Evolutionary conservation across 805 yeast species (phyloP).

Genomic region (Clavispora santaluciae): DNA sequence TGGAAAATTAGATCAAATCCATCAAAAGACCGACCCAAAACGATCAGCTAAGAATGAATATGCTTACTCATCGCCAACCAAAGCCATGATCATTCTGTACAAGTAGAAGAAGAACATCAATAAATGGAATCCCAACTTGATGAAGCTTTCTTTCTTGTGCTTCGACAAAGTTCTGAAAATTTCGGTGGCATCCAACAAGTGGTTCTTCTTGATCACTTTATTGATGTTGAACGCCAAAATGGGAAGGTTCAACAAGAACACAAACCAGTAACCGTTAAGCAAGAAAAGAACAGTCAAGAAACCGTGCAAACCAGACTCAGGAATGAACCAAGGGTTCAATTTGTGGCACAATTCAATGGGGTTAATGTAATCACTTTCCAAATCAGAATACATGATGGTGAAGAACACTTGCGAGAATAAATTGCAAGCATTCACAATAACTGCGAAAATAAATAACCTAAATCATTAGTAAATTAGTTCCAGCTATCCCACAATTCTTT

Average conservation of each 20-base stretch:
- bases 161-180: constrained; percentile 90
- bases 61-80: constrained; percentile 58
- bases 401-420: constrained; percentile 90
- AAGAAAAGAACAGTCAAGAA: constrained; percentile 65
- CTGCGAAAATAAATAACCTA: constrained; percentile 70
- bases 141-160: constrained; percentile 87
- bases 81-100: constrained; percentile 92
- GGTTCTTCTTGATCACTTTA: constrained; percentile 74
- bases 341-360: constrained; percentile 95
- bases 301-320: constrained; percentile 85
- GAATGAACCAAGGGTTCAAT: constrained; percentile 81
- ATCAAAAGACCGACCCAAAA: background rate
- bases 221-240: constrained; percentile 77
- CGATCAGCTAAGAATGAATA: background rate
- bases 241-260: constrained; percentile 78
- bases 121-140: constrained; percentile 87
- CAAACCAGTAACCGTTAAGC: constrained; percentile 88
- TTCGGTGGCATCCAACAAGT: constrained; percentile 93
- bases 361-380: constrained; percentile 94
- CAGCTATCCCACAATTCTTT: background rate
- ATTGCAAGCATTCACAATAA: constrained; percentile 79
- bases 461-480: constrained; percentile 8
- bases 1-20: background rate
- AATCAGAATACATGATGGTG: constrained; percentile 91
- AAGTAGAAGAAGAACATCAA: constrained; percentile 92